phyloP scores from a whole-genome alignment of 2,329 filamentous ascomycete genomes.

The Incumbomyces lentus region DNA sequence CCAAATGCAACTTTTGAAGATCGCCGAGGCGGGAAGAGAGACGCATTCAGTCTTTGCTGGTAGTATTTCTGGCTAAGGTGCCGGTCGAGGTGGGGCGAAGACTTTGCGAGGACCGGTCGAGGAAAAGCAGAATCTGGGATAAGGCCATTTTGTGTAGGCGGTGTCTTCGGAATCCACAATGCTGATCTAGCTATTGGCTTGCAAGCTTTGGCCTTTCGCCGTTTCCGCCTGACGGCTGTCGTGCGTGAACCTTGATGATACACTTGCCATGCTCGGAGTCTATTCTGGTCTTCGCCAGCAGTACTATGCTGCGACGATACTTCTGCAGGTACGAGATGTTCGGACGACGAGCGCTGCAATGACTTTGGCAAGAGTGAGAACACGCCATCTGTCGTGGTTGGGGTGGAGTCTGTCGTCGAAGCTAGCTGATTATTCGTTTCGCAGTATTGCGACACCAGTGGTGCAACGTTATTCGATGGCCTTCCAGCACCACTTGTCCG shows the following conservation, averaged over 20 bases:
- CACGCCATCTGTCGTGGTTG: slow-evolving; percentile 7
- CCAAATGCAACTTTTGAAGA: background rate
- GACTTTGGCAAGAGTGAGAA: slow-evolving; percentile 4
- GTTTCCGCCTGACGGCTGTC: background rate
- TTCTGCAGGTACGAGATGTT: background rate
- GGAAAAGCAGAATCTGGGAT: background rate
- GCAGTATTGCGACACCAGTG: background rate
- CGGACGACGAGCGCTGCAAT: background rate
- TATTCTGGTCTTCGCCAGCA: background rate
- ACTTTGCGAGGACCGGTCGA: background rate
- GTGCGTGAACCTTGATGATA: background rate
- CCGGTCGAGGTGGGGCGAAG: background rate
- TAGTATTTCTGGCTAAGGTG: background rate
- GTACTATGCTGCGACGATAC: background rate
- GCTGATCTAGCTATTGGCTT: slow-evolving; percentile 6
- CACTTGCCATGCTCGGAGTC: slow-evolving; percentile 1
- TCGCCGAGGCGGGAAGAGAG: background rate
- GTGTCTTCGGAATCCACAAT: slow-evolving; percentile 2
- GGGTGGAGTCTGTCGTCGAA: slow-evolving; percentile 2
- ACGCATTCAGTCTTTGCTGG: background rate
- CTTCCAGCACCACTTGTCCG: background rate
- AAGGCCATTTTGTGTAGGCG: background rate
- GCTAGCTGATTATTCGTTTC: slow-evolving; percentile 6
- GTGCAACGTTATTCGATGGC: background rate
- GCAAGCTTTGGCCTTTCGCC: background rate